A percentile compares a stretch with the other conserved stretches of the same genome.
Conservation (phyloP, 129 eudicot species). For the Pulicaria dysenterica region DNA sequence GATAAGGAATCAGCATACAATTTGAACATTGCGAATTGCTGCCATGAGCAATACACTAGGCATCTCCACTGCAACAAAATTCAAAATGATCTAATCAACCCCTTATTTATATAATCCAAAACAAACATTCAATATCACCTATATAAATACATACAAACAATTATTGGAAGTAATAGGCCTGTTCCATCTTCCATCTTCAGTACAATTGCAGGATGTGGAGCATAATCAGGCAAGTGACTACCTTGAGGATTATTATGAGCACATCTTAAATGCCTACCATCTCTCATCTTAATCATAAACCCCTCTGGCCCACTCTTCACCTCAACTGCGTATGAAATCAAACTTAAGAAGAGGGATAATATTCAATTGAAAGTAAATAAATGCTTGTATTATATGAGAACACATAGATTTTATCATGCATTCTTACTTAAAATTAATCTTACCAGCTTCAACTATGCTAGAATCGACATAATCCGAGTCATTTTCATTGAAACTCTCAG, state of each 20-base stretch:
- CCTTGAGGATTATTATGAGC: conserved; percentile 48
- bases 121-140: background rate
- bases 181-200: conserved; percentile 96
- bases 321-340: conserved; percentile 29
- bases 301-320: conserved; percentile 38
- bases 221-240: conserved; percentile 63
- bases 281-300: conserved; percentile 46
- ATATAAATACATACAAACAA: conserved; percentile 64
- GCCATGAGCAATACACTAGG: conserved; percentile 86
- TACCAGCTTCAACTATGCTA: conserved; percentile 90
- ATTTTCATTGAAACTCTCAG: conserved; percentile 43
- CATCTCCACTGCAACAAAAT: conserved; percentile 77
- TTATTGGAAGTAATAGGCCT: conserved; percentile 80
- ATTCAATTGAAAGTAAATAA: background rate
- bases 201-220: conserved; percentile 86
- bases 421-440: conserved; percentile 17
- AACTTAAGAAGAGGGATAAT: background rate
- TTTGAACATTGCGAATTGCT: conserved; percentile 76
- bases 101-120: background rate
- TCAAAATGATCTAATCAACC: background rate
- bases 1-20: conserved; percentile 46
- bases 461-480: conserved; percentile 81
- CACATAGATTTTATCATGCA: background rate
- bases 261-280: conserved; percentile 42
- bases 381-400: background rate